These are phyloP conservation scores for Styphnolobium japonicum DNA, from an alignment of 306 rosid species.

Conservation along the genomic window DNA sequence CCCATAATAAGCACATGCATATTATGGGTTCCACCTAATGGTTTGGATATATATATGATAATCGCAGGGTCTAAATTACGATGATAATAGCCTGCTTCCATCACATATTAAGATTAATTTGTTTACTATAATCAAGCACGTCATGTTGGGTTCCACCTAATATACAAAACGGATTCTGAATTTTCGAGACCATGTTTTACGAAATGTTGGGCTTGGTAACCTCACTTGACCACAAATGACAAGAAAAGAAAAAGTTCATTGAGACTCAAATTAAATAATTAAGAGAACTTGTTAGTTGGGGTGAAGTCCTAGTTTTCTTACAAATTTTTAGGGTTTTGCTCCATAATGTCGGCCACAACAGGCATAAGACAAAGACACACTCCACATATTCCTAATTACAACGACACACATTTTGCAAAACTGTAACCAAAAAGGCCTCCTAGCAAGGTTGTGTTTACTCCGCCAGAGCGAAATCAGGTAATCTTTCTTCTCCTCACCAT, in stretches of 20 bases:
- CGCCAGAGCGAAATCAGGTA: not conserved
- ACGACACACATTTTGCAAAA: conserved; percentile 34
- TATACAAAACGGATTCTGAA: not conserved
- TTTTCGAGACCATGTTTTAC: conserved; percentile 27
- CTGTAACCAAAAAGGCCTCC: not conserved
- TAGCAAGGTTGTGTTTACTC: not conserved
- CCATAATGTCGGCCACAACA: conserved; percentile 41
- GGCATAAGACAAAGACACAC: conserved; percentile 18
- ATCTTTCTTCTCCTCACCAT: not conserved
- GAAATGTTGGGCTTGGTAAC: conserved; percentile 16
- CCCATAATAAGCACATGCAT: not conserved
- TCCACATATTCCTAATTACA: conserved; percentile 36
- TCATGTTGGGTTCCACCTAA: conserved; percentile 20
- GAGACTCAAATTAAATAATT: not conserved
- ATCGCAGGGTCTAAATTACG: not conserved
- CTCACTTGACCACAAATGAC: conserved; percentile 16
- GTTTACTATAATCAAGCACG: conserved; percentile 29
- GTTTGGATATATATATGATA: not conserved
- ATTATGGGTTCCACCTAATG: not conserved
- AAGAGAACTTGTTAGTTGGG: conserved; percentile 14
- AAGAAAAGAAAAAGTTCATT: not conserved
- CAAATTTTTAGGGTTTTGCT: conserved; percentile 40
- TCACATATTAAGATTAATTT: not conserved
- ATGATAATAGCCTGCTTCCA: not conserved
- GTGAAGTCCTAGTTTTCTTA: conserved; percentile 16